Evolutionary conservation across 2,329 filamentous ascomycete genomes (phyloP).

Genomic region (Hypoxylon sp.): DNA sequence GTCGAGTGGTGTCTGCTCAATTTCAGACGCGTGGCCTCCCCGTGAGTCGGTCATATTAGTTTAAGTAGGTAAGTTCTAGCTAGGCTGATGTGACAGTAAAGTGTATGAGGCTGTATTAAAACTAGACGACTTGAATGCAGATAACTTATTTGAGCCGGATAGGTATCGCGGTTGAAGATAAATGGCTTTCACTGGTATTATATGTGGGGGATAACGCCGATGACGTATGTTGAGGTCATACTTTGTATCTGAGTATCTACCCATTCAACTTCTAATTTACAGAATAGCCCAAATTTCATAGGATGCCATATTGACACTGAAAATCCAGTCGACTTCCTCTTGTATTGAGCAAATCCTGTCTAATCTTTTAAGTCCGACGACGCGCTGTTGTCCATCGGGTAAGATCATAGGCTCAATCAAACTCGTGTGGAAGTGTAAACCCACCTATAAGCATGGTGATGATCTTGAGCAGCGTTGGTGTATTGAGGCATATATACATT

Average conservation of each 20-base stretch:
- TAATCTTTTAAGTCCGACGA: background rate
- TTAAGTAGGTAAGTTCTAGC: constrained; percentile 4
- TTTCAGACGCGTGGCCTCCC: constrained; percentile 38
- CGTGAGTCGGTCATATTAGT: constrained; percentile 47
- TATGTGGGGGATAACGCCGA: constrained; percentile 32
- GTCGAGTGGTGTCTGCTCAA: constrained; percentile 46
- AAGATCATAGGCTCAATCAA: background rate
- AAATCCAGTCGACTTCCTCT: background rate
- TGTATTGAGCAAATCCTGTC: background rate
- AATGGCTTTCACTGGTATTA: constrained; percentile 11
- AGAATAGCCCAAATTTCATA: background rate
- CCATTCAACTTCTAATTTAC: background rate
- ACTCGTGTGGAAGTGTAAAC: background rate
- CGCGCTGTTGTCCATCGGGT: too few relatives aligned
- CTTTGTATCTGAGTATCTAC: constrained; percentile 8
- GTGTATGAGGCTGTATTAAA: constrained; percentile 5
- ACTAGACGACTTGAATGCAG: background rate
- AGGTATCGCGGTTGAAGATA: constrained; percentile 7
- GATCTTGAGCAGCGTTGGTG: background rate
- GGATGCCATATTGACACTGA: background rate
- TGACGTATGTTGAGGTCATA: constrained; percentile 51
- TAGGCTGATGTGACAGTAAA: constrained; percentile 6
- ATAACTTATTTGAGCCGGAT: background rate
- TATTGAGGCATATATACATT: background rate
- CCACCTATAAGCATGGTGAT: background rate